phyloP scores from a whole-genome alignment of 2,329 filamentous ascomycete genomes.

The Sordariomycetes sp. region DNA sequence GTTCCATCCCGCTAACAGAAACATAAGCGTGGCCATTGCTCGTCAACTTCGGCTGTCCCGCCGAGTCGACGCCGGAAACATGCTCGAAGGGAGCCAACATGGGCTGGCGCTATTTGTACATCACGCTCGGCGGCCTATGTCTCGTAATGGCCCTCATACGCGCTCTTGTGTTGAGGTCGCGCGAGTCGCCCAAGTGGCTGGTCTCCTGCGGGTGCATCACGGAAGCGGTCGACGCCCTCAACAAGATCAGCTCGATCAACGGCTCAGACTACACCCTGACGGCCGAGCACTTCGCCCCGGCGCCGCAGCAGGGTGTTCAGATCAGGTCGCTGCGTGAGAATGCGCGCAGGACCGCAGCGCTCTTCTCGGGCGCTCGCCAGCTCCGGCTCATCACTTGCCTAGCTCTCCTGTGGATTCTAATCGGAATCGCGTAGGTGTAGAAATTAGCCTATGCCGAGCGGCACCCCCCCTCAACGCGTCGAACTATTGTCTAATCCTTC shows the following conservation, averaged over 20 bases:
- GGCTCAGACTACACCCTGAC: conserved; percentile 22
- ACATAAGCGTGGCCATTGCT: conserved; percentile 10
- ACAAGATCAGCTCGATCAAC: conserved; percentile 30
- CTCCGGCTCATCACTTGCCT: conserved; percentile 21
- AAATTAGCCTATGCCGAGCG: not conserved
- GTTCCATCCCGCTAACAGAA: not conserved
- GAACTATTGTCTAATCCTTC: not conserved
- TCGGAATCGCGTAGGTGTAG: conserved; percentile 28
- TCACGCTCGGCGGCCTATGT: conserved; percentile 30
- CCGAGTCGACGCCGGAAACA: conserved; percentile 5
- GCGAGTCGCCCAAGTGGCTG: conserved; percentile 34
- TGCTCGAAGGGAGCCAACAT: conserved; percentile 31
- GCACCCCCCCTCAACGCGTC: not conserved
- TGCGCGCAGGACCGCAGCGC: conserved; percentile 16
- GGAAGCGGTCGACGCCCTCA: conserved; percentile 34
- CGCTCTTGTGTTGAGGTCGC: conserved; percentile 31
- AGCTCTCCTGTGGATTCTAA: conserved; percentile 30
- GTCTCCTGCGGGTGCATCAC: conserved; percentile 29
- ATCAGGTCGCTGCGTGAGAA: conserved; percentile 1
- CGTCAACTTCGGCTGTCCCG: conserved; percentile 10
- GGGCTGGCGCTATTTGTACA: conserved; percentile 40
- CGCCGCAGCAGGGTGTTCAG: not conserved
- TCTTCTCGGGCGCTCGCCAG: conserved; percentile 22
- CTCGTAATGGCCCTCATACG: conserved; percentile 30
- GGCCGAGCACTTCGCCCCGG: conserved; percentile 12